phyloP scores from a whole-genome alignment of 805 yeast species.

The Zygoascus flipseniorum region DNA sequence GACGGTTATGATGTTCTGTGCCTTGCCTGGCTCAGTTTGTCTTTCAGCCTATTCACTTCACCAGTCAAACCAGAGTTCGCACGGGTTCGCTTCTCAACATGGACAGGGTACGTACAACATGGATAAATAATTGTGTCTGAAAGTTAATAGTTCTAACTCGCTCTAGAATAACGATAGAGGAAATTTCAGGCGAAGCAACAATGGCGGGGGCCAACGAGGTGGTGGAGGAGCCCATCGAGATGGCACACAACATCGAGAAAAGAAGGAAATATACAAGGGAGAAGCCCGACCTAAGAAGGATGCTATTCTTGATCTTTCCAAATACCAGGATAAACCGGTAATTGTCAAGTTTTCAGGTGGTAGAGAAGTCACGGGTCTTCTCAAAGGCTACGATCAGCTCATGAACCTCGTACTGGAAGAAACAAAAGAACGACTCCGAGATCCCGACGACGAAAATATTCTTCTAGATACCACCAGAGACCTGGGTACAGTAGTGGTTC shows the following conservation, averaged over 20 bases:
- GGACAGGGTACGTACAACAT: neutral
- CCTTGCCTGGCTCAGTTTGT: no score
- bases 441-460: slow-evolving; percentile 52
- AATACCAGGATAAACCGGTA: slow-evolving; percentile 63
- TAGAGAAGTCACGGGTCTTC: slow-evolving; percentile 67
- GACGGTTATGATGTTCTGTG: no score
- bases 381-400: slow-evolving; percentile 91
- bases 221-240: slow-evolving; percentile 5
- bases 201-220: neutral
- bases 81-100: neutral
- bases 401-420: slow-evolving; percentile 72
- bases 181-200: neutral
- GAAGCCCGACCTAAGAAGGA: slow-evolving; percentile 65
- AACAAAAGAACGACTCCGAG: slow-evolving; percentile 57
- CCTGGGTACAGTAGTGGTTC: slow-evolving; percentile 71
- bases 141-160: neutral
- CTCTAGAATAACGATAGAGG: neutral
- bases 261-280: slow-evolving; percentile 15
- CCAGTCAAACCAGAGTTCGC: no score
- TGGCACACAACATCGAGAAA: slow-evolving; percentile 11
- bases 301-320: slow-evolving; percentile 73
- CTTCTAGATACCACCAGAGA: slow-evolving; percentile 52
- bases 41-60: no score
- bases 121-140: neutral
- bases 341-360: slow-evolving; percentile 82